Evolutionary conservation across 495 filamentous ascomycete genomes (phyloP), one percentile per base, ranked within the genome.

Genomic region (Thermothielavioides terrestris): DNA sequence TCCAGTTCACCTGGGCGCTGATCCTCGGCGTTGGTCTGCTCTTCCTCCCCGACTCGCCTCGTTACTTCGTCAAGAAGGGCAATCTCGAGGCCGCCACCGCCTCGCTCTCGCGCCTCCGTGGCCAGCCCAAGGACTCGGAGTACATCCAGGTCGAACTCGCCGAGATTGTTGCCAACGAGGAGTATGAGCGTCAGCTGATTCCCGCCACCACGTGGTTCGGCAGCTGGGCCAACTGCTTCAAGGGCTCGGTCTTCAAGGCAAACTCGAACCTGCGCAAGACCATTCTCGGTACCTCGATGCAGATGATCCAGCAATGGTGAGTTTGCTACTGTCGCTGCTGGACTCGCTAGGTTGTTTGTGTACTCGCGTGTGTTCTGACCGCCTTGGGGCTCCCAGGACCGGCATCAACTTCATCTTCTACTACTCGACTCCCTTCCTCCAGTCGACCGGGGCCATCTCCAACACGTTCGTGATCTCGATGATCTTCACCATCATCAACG

Each of bases 361-460:
- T 11, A 11, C n/a, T n/a, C n/a, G n/a, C n/a, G n/a, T n/a, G n/a
- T n/a, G n/a, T n/a, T n/a, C 52, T 51, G 50, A 59, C 38, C 15
- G 20, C 1, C 3, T 14, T 28, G 4, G 14, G 34, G 15, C 23
- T 0, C 26, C 66, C 17, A 65, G 57, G 73, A 79, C 86, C 22
- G 87, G 87, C 71, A 82, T 94, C 69, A 92, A 94, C 76, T 91
- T 92, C 73, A 82, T 94, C 71, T 91, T 94, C 79, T 94, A 90
- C 76, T 92, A 85, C 66, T 83, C 82, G 37, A 88, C 85, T 23
- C 77, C 81, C 42, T 91, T 90, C 79, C 85, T 92, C 71, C 67
- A 79, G 65, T 73, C 82, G 26, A 82, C 83, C 2, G 75, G 78
- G 41, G 80, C 84, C 55, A 85, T 94, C 59, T 53, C 52, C 31